phyloP scores from a whole-genome alignment of 305 asterid species.

The Solanum chacoense region DNA sequence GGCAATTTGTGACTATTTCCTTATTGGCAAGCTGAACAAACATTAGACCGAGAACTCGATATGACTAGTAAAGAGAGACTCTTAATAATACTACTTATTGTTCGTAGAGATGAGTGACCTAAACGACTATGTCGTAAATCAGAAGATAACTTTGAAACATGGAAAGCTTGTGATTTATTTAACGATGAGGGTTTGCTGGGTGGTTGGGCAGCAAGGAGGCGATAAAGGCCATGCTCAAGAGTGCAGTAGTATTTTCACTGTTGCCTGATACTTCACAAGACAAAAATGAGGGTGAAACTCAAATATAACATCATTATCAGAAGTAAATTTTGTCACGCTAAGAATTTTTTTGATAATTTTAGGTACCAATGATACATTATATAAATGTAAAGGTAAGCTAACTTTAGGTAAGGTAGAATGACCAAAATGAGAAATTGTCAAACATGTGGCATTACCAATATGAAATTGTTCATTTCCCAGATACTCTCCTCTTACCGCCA shows the following conservation, averaged over 20 bases:
- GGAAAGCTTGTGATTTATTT: not conserved
- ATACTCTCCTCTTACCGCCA: not conserved
- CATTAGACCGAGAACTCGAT: not conserved
- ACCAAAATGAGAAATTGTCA: too few species aligned
- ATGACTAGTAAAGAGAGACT: not conserved
- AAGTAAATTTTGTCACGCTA: not conserved
- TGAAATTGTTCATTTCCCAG: not conserved
- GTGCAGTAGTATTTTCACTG: not conserved
- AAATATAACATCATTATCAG: too few species aligned
- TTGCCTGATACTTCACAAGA: not conserved
- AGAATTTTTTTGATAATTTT: not conserved
- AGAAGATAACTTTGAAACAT: not conserved
- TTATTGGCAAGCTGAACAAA: not conserved
- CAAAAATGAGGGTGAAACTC: not conserved
- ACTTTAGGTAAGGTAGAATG: not conserved
- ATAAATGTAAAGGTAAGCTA: not conserved
- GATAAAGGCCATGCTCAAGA: not conserved
- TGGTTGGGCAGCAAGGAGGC: not conserved
- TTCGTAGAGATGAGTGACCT: not conserved
- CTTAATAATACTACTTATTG: not conserved
- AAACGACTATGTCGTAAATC: not conserved
- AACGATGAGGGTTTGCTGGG: not conserved
- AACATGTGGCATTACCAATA: not conserved
- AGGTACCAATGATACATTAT: not conserved
- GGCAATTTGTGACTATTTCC: not conserved